Base-by-base conservation (phyloP, 31 red algal species). In the Pterothamnion heteromorphum region DNA sequence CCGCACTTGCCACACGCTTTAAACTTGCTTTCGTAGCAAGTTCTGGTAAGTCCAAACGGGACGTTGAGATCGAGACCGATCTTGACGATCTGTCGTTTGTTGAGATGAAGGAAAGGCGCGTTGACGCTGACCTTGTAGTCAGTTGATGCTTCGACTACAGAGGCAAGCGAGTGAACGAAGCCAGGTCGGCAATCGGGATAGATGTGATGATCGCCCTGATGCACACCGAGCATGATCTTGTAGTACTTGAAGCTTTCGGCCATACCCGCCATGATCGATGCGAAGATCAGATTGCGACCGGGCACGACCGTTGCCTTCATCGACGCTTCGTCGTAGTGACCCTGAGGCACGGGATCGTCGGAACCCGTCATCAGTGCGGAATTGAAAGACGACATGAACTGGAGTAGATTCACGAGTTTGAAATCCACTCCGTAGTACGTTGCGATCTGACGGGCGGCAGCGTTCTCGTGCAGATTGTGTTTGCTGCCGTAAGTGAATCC, bases 181-280 rank as follows among this genome's bases (percentile, higher is more conserved):
- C 72, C 72, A 30, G 23, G 26, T 26, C 72, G 72, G 72, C 72
- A 76, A 76, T 76, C 72, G 72, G 72, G 72, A 76, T 76, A 76
- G 72, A 76, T 76, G 26, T 26, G 26, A 32, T 76, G 72, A 32
- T 76, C 72, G 23, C 72, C 72, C 23, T 26, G 30, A 76, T 76
- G 72, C 30, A 32, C 72, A 30, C 26, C 72, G 72, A 76, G 23
- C 72, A 76, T 32, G 26, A 76, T 30, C 72, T 32, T 32, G 23
- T 76, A 26, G 72, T 26, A 26, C 30, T 76, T 32, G 30, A 30
- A 32, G 30, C 72, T 76, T 76, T 76, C 72, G 23, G 72, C 72
- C 26, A 76, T 76, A 26, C 72, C 72, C 23, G 72, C 72, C 23
- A 32, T 32, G 30, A 76, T 76, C 72, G 72, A 76, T 32, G 30